Base-by-base conservation (phyloP, 805 yeast genomes). In the Pichia phayaonensis region DNA sequence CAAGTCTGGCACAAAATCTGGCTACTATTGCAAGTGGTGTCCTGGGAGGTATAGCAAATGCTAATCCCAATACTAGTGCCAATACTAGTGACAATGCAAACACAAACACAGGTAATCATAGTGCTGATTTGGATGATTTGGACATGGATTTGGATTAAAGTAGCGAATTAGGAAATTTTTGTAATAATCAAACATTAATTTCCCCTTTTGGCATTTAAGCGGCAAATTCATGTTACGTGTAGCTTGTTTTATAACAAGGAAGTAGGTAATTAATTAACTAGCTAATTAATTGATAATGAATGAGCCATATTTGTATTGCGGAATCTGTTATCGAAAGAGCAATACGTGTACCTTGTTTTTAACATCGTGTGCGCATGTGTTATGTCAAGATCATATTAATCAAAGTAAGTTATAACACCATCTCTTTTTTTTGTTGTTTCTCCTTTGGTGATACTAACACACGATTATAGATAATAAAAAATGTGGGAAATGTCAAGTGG, bases 321-420 rank as follows among this genome's bases (percentile, higher is more conserved):
- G 51, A 1, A 31, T 45, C 5, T 44, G 51, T 36, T 45, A 24
- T 34, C 22, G 31, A 16, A 48, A 31, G 24, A 43, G 42, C 22
- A 29, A 11, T 8, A 44, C 45, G 2, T 23, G 26, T 13, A 26
- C 26, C 3, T 21, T 40, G 12, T 48, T 29, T 20, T 42, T 49
- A 27, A 47, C 50, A 13, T 49, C 51, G 18, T 49, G 51, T 49
- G 51, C 48, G 11, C 48, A 49, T 26, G 51, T 49, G 2, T n/a
- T 49, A 13, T 49, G 51, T 22, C 22, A 34, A 18, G 42, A 40
- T 11, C 45, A 49, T 42, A 34, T 49, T 22, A 44, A 49, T 22
- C 21, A 26, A 27, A 23, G 46, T 47, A 43, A 18, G 50, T 21
- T 10, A 15, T 20, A 8, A 18, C 42, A 26, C 22, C 6, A 15